A percentile compares a stretch with the other conserved stretches of the same genome.
phyloP scores from a whole-genome alignment of 306 rosid genomes.

The Prunus armeniaca region DNA sequence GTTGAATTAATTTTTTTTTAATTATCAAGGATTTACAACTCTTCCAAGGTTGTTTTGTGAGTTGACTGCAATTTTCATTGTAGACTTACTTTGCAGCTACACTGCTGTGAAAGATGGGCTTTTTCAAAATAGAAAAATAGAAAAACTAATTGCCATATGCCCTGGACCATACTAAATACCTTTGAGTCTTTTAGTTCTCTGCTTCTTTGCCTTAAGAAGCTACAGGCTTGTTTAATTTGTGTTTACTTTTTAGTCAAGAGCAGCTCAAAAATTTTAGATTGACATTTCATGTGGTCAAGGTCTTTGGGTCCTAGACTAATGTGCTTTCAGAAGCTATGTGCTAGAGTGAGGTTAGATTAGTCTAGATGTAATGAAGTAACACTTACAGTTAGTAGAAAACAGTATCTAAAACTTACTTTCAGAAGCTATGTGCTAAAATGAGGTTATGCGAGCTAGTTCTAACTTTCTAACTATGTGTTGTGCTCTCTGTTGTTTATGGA shows the following conservation, averaged over 20 bases:
- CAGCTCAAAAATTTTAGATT: neutral
- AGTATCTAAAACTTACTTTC: neutral
- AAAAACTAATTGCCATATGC: neutral
- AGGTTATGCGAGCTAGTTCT: neutral
- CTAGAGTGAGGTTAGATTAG: neutral
- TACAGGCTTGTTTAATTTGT: neutral
- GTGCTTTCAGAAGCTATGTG: no score
- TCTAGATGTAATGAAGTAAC: neutral
- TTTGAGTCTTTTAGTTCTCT: neutral
- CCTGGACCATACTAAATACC: neutral
- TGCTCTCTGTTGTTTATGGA: neutral
- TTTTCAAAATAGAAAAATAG: neutral
- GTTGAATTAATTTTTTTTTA: neutral
- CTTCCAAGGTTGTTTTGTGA: neutral
- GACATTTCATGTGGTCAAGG: neutral
- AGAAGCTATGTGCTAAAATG: neutral
- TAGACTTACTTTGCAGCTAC: neutral
- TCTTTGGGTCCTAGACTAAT: neutral
- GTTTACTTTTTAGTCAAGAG: neutral
- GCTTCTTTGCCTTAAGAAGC: neutral
- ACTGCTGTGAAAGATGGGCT: neutral
- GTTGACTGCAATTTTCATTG: neutral
- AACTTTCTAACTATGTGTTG: neutral
- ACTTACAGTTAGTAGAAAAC: neutral
- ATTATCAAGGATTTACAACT: neutral